These are phyloP conservation scores for Flammula alnicola DNA, from an alignment of 1,284 basidiomycete genomes.

Conservation along the genomic window DNA sequence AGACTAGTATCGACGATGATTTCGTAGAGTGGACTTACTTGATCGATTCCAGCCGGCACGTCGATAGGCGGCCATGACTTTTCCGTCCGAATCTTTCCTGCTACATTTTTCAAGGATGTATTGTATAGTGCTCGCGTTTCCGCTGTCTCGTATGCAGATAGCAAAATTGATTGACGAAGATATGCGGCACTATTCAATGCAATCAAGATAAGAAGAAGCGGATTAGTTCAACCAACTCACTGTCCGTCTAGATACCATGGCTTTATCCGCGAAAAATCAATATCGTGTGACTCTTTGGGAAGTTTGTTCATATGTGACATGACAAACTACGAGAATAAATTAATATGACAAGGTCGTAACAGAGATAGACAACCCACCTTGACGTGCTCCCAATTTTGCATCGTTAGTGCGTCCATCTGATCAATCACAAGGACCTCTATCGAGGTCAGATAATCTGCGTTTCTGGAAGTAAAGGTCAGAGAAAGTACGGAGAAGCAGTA, in stretches of 20 bases:
- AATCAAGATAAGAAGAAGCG: neutral
- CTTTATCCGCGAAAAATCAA: slow-evolving; percentile 96
- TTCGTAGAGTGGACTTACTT: slow-evolving; percentile 58
- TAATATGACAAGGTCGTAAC: slow-evolving; percentile 4
- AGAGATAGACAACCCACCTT: slow-evolving; percentile 57
- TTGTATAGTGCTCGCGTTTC: slow-evolving; percentile 86
- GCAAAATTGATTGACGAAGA: slow-evolving; percentile 87
- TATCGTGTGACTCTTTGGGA: slow-evolving; percentile 90
- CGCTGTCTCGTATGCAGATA: slow-evolving; percentile 91
- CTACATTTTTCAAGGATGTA: slow-evolving; percentile 76
- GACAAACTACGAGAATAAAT: slow-evolving; percentile 69
- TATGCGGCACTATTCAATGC: slow-evolving; percentile 64
- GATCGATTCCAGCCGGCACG: slow-evolving; percentile 81
- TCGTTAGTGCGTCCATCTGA: slow-evolving; percentile 90
- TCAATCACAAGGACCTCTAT: slow-evolving; percentile 95
- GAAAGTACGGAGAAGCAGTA: neutral
- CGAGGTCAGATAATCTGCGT: slow-evolving; percentile 89
- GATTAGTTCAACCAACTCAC: slow-evolving; percentile 52
- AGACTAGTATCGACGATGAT: neutral
- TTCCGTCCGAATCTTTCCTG: slow-evolving; percentile 80
- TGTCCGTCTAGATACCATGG: slow-evolving; percentile 96
- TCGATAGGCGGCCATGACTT: slow-evolving; percentile 71
- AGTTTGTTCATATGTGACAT: slow-evolving; percentile 85
- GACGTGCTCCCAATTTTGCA: slow-evolving; percentile 99
- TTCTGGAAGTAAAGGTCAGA: slow-evolving; percentile 46